Base-by-base conservation (phyloP, 371 early-diverging fungal genomes). In the Conidiobolus incongruus region DNA sequence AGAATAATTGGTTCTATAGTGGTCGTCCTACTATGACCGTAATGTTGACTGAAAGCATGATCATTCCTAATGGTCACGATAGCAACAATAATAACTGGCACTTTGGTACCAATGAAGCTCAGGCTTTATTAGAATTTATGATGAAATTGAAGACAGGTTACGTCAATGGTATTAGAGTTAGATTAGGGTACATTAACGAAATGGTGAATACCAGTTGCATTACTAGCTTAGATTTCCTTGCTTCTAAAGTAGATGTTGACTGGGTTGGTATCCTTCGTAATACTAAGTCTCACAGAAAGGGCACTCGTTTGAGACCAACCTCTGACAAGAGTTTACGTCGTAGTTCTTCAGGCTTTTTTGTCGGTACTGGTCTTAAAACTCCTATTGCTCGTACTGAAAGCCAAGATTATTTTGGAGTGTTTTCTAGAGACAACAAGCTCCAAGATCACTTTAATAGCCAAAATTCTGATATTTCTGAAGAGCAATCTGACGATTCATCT, bases 21-120 rank as follows among this genome's bases (percentile, higher is more conserved):
- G 89, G 89, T 4, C 62, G 89, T 1, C 89, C 89, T 2, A 89
- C 86, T 0, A 69, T 89, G 65, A 62, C 66, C 0, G 63, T 85
- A 2, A 61, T 81, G 47, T 56, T 88, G 45, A 85, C 82, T 1
- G 64, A 74, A 33, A 67, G 69, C 46, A 86, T 85, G 79, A 46
- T 88, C 3, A 73, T 74, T 12, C 33, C 36, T 11, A 35, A 49
- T 39, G 46, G 42, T 48, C 21, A 52, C 28, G 35, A 55, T 34
- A n/a, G 46, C 47, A 47, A 48, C 48, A 47, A 52, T 54, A 48
- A 49, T 40, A 17, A 42, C 49, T 15, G 53, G 11, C 20, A 44
- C n/a, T 47, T 48, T 39, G 23, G 26, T 6, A 39, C 40, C 4
- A n/a, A 16, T 39, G 30, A 11, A 15, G 46, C 40, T 16, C 29